phyloP scores from a whole-genome alignment of 768 basidiomycete species.

The Lactarius quietus region DNA sequence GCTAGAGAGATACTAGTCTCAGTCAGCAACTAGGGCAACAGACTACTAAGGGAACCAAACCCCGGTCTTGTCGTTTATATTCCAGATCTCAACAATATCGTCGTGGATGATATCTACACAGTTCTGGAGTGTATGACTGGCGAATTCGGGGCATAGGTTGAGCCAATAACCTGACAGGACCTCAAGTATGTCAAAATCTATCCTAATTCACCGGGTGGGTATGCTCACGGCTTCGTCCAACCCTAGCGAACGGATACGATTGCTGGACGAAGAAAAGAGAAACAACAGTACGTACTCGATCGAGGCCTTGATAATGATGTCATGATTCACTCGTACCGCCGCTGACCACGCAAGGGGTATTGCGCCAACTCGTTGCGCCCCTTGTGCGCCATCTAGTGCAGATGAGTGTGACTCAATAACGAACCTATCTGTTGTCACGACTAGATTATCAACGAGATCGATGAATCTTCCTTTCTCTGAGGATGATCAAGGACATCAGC shows the following conservation, averaged over 20 bases:
- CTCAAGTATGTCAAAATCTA: not conserved
- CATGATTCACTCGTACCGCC: not conserved
- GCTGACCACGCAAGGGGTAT: not conserved
- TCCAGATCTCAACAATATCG: constrained; percentile 11
- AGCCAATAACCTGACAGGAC: constrained; percentile 7
- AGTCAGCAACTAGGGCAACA: not conserved
- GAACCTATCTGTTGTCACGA: not conserved
- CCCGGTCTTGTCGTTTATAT: not conserved
- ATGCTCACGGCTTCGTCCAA: constrained; percentile 6
- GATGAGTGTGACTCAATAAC: not conserved
- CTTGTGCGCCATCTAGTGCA: not conserved
- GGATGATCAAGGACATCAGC: not conserved
- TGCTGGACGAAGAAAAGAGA: no score
- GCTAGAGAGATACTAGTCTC: constrained; percentile 1
- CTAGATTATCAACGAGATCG: not conserved
- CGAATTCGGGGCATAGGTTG: constrained; percentile 5
- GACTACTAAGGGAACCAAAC: not conserved
- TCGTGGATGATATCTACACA: constrained; percentile 6
- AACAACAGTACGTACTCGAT: not conserved
- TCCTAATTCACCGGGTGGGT: not conserved
- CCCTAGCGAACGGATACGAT: not conserved
- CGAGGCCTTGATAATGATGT: constrained; percentile 1
- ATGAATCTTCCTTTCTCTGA: not conserved
- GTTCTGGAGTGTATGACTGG: not conserved
- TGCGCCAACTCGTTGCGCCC: not conserved